These are phyloP conservation scores for Didymella segeticola DNA, from an alignment of 2,329 filamentous ascomycete genomes.

Conservation along the genomic window DNA sequence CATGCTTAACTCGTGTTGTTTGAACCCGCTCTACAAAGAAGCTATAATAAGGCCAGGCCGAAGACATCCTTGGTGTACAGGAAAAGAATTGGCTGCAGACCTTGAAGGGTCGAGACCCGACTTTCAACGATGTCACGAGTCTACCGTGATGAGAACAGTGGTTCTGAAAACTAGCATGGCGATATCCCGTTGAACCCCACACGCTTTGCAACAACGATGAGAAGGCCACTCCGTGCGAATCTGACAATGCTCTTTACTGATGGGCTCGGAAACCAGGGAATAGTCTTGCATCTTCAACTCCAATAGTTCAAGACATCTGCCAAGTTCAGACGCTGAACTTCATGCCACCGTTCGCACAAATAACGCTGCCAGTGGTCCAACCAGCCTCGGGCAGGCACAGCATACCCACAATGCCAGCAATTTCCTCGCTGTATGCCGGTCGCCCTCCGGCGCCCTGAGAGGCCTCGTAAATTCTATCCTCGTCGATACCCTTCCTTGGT, in stretches of 20 bases:
- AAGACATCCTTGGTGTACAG: no score
- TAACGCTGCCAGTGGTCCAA: neutral
- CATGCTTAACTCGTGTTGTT: no score
- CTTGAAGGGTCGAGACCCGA: no score
- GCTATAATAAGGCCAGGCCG: no score
- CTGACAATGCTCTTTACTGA: neutral
- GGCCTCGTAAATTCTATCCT: conserved; percentile 59
- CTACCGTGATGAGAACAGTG: no score
- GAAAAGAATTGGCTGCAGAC: no score
- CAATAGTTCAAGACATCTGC: neutral
- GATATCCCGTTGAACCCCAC: no score
- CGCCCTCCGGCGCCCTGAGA: conserved; percentile 58
- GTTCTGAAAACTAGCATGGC: no score
- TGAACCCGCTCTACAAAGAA: no score
- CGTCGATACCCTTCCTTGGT: conserved; percentile 67
- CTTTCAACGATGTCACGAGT: no score
- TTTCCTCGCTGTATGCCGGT: conserved; percentile 69
- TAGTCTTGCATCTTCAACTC: neutral
- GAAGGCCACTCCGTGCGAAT: neutral
- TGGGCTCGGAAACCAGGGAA: neutral
- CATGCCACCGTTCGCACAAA: conserved; percentile 76
- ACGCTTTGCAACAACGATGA: no score
- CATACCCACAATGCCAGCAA: conserved; percentile 80
- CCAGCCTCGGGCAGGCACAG: neutral
- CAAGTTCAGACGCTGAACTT: conserved; percentile 37